These are phyloP conservation scores for Fusarium chaquense DNA, from an alignment of 2,329 filamentous ascomycete species.

Conservation along the genomic window DNA sequence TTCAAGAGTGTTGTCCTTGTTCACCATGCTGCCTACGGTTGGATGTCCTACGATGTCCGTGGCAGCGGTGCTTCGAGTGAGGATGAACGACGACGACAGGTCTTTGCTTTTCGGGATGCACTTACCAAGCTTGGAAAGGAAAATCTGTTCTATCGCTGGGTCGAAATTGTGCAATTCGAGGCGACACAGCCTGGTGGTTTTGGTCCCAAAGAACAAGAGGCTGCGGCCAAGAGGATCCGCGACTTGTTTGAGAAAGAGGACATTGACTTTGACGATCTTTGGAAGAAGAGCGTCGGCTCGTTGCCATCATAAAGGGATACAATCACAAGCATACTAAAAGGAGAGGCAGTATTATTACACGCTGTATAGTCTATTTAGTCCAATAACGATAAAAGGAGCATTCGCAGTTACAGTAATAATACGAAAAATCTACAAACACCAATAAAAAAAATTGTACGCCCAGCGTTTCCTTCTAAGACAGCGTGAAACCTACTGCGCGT, in stretches of 20 bases:
- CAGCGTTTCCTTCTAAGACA: constrained; percentile 25
- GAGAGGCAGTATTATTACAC: background rate
- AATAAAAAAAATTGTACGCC: constrained; percentile 9
- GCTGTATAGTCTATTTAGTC: background rate
- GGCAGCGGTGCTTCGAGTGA: constrained; percentile 65
- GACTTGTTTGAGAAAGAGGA: constrained; percentile 79
- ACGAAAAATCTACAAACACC: background rate
- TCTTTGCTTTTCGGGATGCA: constrained; percentile 83
- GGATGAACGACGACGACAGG: constrained; percentile 76
- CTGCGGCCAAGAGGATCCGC: constrained; percentile 79
- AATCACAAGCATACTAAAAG: background rate
- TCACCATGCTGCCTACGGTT: constrained; percentile 75
- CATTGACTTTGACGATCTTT: constrained; percentile 86
- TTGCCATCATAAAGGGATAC: background rate
- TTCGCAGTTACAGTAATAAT: background rate
- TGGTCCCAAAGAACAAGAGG: constrained; percentile 77
- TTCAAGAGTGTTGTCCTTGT: constrained; percentile 79
- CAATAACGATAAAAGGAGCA: background rate
- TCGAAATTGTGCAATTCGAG: constrained; percentile 92
- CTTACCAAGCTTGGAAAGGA: constrained; percentile 84
- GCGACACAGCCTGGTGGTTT: constrained; percentile 83
- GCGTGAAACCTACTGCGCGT: constrained; percentile 47
- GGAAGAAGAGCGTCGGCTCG: constrained; percentile 66
- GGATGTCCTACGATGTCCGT: constrained; percentile 71
- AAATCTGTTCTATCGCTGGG: constrained; percentile 90